Percentiles rank a stretch among this genome's conserved stretches.
Evolutionary conservation across 2,329 filamentous ascomycete genomes (phyloP).

Genomic region (Fusarium robinianum): DNA sequence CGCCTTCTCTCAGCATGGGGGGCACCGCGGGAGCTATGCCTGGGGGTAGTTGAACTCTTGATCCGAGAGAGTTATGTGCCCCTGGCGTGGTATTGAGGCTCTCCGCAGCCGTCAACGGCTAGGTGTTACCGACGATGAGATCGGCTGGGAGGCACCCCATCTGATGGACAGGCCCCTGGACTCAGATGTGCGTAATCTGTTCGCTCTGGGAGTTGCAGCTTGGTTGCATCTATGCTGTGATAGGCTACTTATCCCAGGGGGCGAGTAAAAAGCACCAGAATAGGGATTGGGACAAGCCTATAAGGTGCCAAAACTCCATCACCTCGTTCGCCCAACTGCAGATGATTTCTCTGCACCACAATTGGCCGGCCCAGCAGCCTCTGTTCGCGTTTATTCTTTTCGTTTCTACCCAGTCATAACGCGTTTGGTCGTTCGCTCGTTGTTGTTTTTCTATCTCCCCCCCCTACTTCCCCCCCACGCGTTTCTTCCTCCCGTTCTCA

Average conservation of each 20-base stretch:
- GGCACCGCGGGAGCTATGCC: neutral
- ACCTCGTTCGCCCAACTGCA: slow-evolving; percentile 19
- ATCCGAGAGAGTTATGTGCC: slow-evolving; percentile 3
- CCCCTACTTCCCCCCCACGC: slow-evolving; percentile 4
- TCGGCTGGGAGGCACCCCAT: slow-evolving; percentile 2
- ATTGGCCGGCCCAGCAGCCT: slow-evolving; percentile 28
- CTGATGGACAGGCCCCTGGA: neutral
- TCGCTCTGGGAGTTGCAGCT: slow-evolving; percentile 15
- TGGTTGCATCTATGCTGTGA: slow-evolving; percentile 27
- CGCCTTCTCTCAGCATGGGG: slow-evolving; percentile 3
- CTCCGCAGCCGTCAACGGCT: slow-evolving; percentile 7
- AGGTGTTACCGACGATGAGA: slow-evolving; percentile 8
- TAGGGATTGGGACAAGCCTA: slow-evolving; percentile 7
- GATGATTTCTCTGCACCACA: slow-evolving; percentile 28
- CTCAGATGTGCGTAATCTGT: slow-evolving; percentile 16
- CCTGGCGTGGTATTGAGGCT: slow-evolving; percentile 6
- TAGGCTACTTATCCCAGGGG: slow-evolving; percentile 19
- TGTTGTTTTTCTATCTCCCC: slow-evolving; percentile 6
- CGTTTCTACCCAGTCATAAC: slow-evolving; percentile 13
- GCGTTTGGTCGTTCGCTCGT: slow-evolving; percentile 3
- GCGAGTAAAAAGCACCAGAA: slow-evolving; percentile 1
- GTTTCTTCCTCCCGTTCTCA: slow-evolving; percentile 4
- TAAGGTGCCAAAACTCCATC: slow-evolving; percentile 17
- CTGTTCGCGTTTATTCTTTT: slow-evolving; percentile 15
- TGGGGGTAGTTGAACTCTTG: slow-evolving; percentile 9